Percentiles rank a stretch among this genome's conserved stretches.
phyloP scores from a whole-genome alignment of 306 rosid species.

The Medicago arabica region DNA sequence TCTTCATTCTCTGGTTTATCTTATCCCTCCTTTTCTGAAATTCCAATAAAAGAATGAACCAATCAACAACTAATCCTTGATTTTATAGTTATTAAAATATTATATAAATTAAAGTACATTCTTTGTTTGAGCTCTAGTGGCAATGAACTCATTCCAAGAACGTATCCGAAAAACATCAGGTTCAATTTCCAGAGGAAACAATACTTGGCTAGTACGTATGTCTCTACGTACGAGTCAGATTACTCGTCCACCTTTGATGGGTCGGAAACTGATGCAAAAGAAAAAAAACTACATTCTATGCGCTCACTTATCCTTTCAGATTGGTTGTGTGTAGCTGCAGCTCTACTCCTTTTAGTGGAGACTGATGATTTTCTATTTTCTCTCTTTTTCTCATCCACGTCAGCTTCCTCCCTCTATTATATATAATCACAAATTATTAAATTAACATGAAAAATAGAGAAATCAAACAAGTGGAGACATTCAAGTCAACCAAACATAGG shows the following conservation, averaged over 20 bases:
- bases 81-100: slow-evolving; percentile 28
- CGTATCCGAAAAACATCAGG: too few species aligned
- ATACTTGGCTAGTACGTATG: too few species aligned
- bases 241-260: too few species aligned
- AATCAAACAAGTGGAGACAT: too few species aligned
- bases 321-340: slow-evolving; percentile 89
- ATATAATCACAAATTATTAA: background rate
- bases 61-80: slow-evolving; percentile 17
- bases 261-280: too few species aligned
- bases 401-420: slow-evolving; percentile 51
- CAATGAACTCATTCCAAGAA: too few species aligned
- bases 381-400: slow-evolving; percentile 54
- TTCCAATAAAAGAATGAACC: slow-evolving; percentile 15
- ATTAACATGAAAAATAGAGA: too few species aligned
- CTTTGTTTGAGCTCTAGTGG: too few species aligned
- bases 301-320: slow-evolving; percentile 77
- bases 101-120: background rate
- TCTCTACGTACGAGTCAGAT: too few species aligned
- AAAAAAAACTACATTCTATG: too few species aligned
- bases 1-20: slow-evolving; percentile 95
- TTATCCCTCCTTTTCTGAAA: slow-evolving; percentile 96
- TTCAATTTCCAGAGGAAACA: too few species aligned
- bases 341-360: slow-evolving; percentile 80
- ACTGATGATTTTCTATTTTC: slow-evolving; percentile 59
- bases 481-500: too few species aligned